Base-by-base conservation (phyloP, 257 asterid species). In the Gentiana macrophylla region DNA sequence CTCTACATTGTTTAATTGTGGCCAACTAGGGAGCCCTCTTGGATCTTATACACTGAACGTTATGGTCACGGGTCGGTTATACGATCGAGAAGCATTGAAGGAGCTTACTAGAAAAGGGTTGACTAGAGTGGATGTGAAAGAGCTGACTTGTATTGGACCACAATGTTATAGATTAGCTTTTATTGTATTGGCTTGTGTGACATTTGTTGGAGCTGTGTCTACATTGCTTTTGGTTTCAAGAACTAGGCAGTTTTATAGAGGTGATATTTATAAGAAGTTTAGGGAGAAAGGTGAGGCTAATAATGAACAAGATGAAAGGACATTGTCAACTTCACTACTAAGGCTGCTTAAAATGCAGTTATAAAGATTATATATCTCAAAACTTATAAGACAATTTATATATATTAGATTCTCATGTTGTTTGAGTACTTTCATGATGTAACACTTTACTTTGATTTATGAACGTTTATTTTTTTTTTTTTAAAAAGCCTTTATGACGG, bases 11-110 rank as follows among this genome's bases (percentile, higher is more conserved):
- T 73, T 73, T 61, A 68, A 68, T 24, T 73, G 74, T 2, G 78
- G 68, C 0, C 78, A 72, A 10, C 37, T 72, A 56, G 74, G 64
- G 8, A 72, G 74, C 63, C 78, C 78, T 3, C 37, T 68, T 9
- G 78, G 78, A 53, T 64, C 78, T 2, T 73, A 73, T 10, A 35
- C 68, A 6, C 54, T 68, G 35, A 73, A 73, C 50, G 78, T 73
- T 57, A 48, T 44, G 55, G 35, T 68, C 49, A 72, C 61, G 4
- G 74, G 78, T 5, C 60, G 36, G 52, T 65, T 68, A n/a, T 73
- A 73, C 37, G 78, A 73, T 37, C 52, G 56, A 2, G 72, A 68
- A 46, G 78, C 78, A 8, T 34, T 73, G 64, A 68, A 68, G 58
- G 69, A 60, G 13, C 53, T 68, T 4, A 12, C 65, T 5, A 35